Percentiles rank a stretch among this genome's conserved stretches.
These are phyloP conservation scores for Lipomyces chichibuensis DNA, from an alignment of 805 yeast species.

Conservation along the genomic window DNA sequence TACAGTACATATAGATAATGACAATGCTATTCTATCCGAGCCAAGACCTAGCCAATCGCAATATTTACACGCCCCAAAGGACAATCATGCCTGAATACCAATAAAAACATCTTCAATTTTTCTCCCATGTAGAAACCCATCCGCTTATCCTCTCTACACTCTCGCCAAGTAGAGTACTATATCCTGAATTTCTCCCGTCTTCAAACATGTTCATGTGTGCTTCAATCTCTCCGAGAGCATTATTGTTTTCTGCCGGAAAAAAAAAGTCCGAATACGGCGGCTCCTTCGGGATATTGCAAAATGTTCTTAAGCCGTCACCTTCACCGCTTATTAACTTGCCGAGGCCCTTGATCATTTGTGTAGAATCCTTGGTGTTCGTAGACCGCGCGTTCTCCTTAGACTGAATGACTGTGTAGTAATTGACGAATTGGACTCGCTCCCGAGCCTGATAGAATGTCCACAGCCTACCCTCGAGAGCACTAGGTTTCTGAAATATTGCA, in stretches of 20 bases:
- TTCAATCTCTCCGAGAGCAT: conserved; percentile 33
- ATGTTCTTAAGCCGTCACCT: conserved; percentile 30
- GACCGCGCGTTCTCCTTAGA: conserved; percentile 1
- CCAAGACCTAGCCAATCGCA: background rate
- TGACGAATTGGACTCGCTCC: conserved; percentile 21
- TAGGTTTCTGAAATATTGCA: conserved; percentile 26
- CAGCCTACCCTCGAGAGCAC: conserved; percentile 16
- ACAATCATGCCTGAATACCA: background rate
- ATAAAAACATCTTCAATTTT: background rate
- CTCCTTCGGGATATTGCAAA: conserved; percentile 33
- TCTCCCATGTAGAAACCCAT: conserved; percentile 19
- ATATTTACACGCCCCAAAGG: background rate
- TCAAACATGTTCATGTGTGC: conserved; percentile 34
- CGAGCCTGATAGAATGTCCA: conserved; percentile 26
- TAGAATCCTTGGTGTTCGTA: conserved; percentile 7
- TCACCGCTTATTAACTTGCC: conserved; percentile 29
- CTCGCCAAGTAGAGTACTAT: conserved; percentile 20
- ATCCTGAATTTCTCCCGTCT: conserved; percentile 20
- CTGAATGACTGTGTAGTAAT: conserved; percentile 26
- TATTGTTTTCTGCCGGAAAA: conserved; percentile 29
- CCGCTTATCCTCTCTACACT: conserved; percentile 15
- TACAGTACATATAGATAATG: background rate
- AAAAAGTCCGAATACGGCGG: conserved; percentile 27
- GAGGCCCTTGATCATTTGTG: conserved; percentile 19
- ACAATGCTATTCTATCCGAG: background rate